phyloP scores from a whole-genome alignment of 345 rosid species.

The Dimocarpus longan region DNA sequence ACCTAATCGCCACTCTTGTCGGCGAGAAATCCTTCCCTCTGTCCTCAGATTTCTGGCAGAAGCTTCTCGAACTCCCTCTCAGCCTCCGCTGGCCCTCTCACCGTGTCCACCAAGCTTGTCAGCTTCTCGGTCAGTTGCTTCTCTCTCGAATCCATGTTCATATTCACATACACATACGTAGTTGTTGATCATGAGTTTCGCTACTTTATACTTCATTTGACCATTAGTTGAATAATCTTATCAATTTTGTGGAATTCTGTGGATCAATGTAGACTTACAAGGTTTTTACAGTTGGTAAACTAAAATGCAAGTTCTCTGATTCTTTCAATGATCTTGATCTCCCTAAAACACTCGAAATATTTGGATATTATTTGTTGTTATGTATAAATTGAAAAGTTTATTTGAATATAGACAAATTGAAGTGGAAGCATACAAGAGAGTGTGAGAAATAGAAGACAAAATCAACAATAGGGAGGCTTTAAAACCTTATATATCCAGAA shows the following conservation, averaged over 20 bases:
- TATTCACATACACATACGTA: neutral
- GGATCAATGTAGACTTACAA: neutral
- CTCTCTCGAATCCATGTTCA: neutral
- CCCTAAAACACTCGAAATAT: neutral
- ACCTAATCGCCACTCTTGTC: slow-evolving; percentile 74
- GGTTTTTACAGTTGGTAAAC: neutral
- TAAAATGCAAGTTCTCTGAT: neutral
- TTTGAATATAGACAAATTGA: neutral
- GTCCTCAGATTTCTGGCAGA: slow-evolving; percentile 92
- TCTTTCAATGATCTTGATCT: neutral
- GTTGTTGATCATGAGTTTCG: neutral
- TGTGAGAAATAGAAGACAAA: neutral
- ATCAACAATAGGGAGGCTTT: neutral
- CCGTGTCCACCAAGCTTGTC: slow-evolving; percentile 72
- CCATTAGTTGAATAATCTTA: neutral
- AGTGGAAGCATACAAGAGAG: neutral
- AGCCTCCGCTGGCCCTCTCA: slow-evolving; percentile 69
- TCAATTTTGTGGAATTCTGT: neutral
- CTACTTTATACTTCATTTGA: slow-evolving; percentile 6
- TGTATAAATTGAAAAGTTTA: neutral
- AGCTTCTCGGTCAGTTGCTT: slow-evolving; percentile 63
- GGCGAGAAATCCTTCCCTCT: slow-evolving; percentile 94
- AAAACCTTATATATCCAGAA: neutral
- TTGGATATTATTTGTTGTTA: neutral
- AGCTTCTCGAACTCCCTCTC: slow-evolving; percentile 82